phyloP scores from a whole-genome alignment of 1,284 basidiomycete genomes.

The Cutaneotrichosporon sp. region DNA sequence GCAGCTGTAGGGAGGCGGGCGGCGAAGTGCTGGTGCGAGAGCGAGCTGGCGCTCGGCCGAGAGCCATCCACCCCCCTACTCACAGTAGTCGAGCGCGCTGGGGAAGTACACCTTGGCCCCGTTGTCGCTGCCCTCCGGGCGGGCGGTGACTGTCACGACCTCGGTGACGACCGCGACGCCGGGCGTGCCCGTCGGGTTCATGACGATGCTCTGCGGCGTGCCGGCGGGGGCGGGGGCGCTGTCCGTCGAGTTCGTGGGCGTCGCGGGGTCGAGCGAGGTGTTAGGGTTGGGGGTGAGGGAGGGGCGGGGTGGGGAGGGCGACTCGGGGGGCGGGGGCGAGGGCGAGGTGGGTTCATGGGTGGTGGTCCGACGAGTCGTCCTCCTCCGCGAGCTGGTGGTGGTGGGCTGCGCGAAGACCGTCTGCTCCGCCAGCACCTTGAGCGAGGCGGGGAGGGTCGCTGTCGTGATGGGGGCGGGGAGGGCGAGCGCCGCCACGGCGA shows the following conservation, averaged over 20 bases:
- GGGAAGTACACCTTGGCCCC: slow-evolving; percentile 13
- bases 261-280: background rate
- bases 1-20: no score
- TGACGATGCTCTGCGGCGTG: background rate
- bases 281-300: no score
- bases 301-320: background rate
- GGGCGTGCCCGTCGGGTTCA: background rate
- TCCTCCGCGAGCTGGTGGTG: background rate
- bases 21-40: no score
- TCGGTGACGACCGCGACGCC: background rate
- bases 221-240: no score
- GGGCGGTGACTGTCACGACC: background rate
- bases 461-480: background rate
- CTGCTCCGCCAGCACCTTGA: background rate
- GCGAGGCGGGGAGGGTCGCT: background rate
- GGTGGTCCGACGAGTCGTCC: no score
- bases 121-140: background rate
- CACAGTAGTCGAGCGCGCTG: slow-evolving; percentile 4
- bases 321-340: background rate
- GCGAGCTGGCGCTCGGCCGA: no score
- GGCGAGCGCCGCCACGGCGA: background rate
- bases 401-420: background rate
- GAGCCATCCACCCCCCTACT: no score
- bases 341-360: no score
- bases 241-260: background rate